Evolutionary conservation across 495 filamentous ascomycete species (phyloP).

Genomic region (Penicillium waksmanii): DNA sequence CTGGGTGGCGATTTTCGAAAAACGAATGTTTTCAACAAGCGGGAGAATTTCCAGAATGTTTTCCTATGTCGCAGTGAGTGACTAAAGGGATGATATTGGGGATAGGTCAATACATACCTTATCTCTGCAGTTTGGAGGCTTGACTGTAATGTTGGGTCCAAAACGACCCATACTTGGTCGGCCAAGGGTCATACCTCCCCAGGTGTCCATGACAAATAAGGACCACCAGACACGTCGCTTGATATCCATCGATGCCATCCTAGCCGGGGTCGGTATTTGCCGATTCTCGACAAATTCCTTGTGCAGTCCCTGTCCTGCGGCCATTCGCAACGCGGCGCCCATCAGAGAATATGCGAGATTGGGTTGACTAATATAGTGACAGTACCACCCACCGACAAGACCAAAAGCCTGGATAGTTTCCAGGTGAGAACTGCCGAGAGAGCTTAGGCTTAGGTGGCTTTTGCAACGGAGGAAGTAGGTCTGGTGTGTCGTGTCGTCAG

Average conservation of each 20-base stretch:
- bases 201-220: conserved; percentile 78
- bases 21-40: conserved; percentile 75
- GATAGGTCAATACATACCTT: conserved; percentile 42
- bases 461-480: conserved; percentile 74
- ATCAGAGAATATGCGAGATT: conserved; percentile 60
- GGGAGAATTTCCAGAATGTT: conserved; percentile 65
- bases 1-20: conserved; percentile 77
- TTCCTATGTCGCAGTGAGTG: conserved; percentile 41
- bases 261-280: conserved; percentile 41
- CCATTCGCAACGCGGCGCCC: conserved; percentile 70
- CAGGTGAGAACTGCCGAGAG: conserved; percentile 63
- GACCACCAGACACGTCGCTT: conserved; percentile 80
- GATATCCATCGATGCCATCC: conserved; percentile 52
- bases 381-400: conserved; percentile 72
- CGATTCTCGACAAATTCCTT: conserved; percentile 60
- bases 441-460: conserved; percentile 56
- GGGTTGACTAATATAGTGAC: conserved; percentile 75
- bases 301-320: conserved; percentile 73
- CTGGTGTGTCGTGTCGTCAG: conserved; percentile 71
- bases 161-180: conserved; percentile 76
- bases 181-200: conserved; percentile 77
- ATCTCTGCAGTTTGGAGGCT: conserved; percentile 63
- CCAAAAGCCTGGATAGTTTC: conserved; percentile 71
- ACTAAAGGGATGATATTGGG: conserved; percentile 22
- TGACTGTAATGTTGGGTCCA: conserved; percentile 73